Percentiles rank a stretch among this genome's conserved stretches.
These are phyloP conservation scores for Cyclaneusma minus DNA, from an alignment of 2,329 filamentous ascomycete species.

Conservation along the genomic window DNA sequence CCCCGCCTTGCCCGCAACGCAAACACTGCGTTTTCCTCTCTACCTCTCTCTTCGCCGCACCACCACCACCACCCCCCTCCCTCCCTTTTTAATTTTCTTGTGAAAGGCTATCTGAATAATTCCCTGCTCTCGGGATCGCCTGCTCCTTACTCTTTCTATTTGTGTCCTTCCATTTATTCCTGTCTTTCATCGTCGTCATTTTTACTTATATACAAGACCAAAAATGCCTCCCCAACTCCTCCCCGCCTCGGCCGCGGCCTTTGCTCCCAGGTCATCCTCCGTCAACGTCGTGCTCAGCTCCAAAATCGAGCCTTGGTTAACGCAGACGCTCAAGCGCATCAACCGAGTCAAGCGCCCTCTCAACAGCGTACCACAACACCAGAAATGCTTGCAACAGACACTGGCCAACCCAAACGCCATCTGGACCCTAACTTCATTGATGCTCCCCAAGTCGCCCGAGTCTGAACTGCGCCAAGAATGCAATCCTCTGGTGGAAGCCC, in stretches of 20 bases:
- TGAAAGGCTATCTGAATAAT: slow-evolving; percentile 46
- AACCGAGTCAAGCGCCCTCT: slow-evolving; percentile 92
- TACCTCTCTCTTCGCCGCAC: slow-evolving; percentile 4
- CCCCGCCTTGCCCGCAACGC: slow-evolving; percentile 10
- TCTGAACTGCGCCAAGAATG: slow-evolving; percentile 68
- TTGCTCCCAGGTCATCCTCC: slow-evolving; percentile 76
- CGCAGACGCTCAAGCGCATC: slow-evolving; percentile 89
- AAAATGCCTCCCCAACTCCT: slow-evolving; percentile 90
- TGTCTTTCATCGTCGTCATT: slow-evolving; percentile 27
- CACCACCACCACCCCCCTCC: slow-evolving; percentile 19
- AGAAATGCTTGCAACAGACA: slow-evolving; percentile 86
- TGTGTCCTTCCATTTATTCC: slow-evolving; percentile 14
- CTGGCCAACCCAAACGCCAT: slow-evolving; percentile 81
- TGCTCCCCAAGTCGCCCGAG: slow-evolving; percentile 82
- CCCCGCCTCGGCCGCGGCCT: slow-evolving; percentile 89
- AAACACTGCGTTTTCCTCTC: no score
- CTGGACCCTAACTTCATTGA: slow-evolving; percentile 86
- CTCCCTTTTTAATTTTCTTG: slow-evolving; percentile 34
- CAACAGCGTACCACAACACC: slow-evolving; percentile 93
- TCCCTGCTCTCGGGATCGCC: slow-evolving; percentile 39
- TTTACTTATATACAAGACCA: slow-evolving; percentile 20
- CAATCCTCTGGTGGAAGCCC: slow-evolving; percentile 69
- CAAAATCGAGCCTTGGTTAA: slow-evolving; percentile 93
- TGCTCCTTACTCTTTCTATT: no score
- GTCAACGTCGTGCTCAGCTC: slow-evolving; percentile 89